phyloP scores from a whole-genome alignment of 2,329 filamentous ascomycete species.

The Colletotrichum brevisporum region DNA sequence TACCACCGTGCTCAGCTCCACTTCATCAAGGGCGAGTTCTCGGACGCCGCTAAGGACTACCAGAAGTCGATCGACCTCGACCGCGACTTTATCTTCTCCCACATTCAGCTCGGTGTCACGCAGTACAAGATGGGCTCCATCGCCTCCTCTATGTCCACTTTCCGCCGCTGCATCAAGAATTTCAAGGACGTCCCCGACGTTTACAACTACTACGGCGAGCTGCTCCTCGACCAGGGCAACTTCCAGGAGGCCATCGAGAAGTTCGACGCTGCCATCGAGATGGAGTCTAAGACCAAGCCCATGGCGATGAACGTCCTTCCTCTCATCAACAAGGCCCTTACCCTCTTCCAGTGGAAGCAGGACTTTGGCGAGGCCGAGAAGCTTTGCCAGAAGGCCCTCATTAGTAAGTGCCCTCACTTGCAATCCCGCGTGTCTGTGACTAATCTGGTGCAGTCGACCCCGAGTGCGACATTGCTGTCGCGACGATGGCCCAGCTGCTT shows the following conservation, averaged over 20 bases:
- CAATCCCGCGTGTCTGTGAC: slow-evolving; percentile 36
- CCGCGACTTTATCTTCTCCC: slow-evolving; percentile 97
- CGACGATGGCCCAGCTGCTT: slow-evolving; percentile 97
- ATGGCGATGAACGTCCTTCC: slow-evolving; percentile 98
- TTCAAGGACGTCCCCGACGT: slow-evolving; percentile 97
- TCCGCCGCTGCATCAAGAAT: slow-evolving; percentile 97
- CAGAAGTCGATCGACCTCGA: slow-evolving; percentile 99
- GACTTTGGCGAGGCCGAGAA: slow-evolving; percentile 96
- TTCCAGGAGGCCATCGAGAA: slow-evolving; percentile 96
- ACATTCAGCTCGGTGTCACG: slow-evolving; percentile 98
- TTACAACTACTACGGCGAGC: slow-evolving; percentile 99
- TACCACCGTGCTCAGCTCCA: slow-evolving; percentile 99
- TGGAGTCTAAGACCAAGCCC: slow-evolving; percentile 95
- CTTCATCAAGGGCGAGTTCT: slow-evolving; percentile 96
- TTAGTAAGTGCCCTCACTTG: slow-evolving; percentile 75
- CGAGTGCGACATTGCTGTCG: slow-evolving; percentile 98
- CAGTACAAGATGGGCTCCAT: slow-evolving; percentile 99
- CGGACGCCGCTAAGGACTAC: slow-evolving; percentile 96
- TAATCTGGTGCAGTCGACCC: slow-evolving; percentile 81
- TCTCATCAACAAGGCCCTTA: slow-evolving; percentile 97
- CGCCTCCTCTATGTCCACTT: slow-evolving; percentile 97
- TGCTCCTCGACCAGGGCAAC: slow-evolving; percentile 96
- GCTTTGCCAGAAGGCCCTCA: slow-evolving; percentile 96
- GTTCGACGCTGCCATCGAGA: slow-evolving; percentile 98
- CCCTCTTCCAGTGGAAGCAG: slow-evolving; percentile 98